Evolutionary conservation across 2,329 filamentous ascomycete genomes (phyloP), one percentile per base, ranked within the genome.

Genomic region (Pyrenophora graminea): DNA sequence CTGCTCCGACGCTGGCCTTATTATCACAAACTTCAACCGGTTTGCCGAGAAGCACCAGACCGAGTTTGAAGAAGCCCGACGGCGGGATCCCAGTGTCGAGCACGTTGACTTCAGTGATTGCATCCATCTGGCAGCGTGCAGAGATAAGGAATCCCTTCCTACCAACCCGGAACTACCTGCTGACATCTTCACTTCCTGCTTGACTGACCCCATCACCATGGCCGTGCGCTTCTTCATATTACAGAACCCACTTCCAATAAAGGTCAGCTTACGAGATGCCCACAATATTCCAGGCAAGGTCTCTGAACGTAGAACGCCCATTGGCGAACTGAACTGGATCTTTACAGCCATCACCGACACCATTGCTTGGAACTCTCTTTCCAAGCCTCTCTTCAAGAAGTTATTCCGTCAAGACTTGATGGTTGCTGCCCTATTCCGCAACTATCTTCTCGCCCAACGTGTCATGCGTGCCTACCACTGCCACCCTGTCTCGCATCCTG

Each of bases 331-430:
- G 12, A 99, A 99, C 68, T 99, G 94, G 94, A 99, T 99, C 31
- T 97, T 99, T 69, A 99, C 94, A 0, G 94, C 94, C 47, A 97
- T 99, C 59, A 99, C 94, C 0, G 94, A 99, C 71, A 97, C 93
- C 1, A 99, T 99, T 65, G 94, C 94, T 0, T 99, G 94, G 94
- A 97, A 96, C 27, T 95, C 91, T 4, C 78, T 99, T 3, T 90
- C 92, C 3, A 88, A 93, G 39, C 85, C 91, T 17, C 78, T 97
- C 9, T 99, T 99, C 76, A 92, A 96, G 74, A 96, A 96, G 73
- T 90, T 97, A 53, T 99, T 99, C 74, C 81, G 94, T 36, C 94
- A 99, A 72, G 94, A 99, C 72, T 81, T 99, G 10, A 97, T 99
- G 92, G 94, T 99, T n/a, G 94, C 94, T 10, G 94, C 94, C 2